Base-by-base conservation (phyloP, 495 filamentous ascomycete genomes). In the Hypoxylon lienhwacheense region DNA sequence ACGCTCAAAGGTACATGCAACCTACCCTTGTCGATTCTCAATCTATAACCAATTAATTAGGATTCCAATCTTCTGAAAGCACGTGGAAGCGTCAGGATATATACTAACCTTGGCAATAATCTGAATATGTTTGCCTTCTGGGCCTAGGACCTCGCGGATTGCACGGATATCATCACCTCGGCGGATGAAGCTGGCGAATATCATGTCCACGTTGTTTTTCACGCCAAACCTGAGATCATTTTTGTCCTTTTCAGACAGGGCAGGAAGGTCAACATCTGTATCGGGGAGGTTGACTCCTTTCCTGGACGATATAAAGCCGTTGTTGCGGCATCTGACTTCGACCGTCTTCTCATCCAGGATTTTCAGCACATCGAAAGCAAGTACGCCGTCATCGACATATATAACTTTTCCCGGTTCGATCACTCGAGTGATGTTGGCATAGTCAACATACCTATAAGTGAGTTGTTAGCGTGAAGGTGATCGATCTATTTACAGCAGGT, bases 371-470 rank as follows among this genome's bases (percentile, higher is more conserved):
- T 96, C 86, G 65, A 98, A 97, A 3, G 91, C 92, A 47, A 97
- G 85, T 45, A 97, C 90, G 66, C 93, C 93, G 63, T 98, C 93
- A 66, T 98, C 93, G 57, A 98, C 95, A 75, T 95, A 98, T 80
- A 98, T 96, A 70, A 87, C 86, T 64, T 92, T 91, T 64, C 95
- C 95, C n/a, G 81, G 74, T 59, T 85, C 70, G 70, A 98, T 97
- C 66, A 98, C 91, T 76, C 91, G 95, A 76, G 93, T 96, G 80
- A 98, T 96, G 81, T 98, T 98, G 85, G 91, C 92, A 77, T 98
- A 98, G 78, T 98, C 93, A 65, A 98, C 88, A 63, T 90, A 95
- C 90, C 91, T 96, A 54, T 39, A 46, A 35, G 11, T 21, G 16
- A n/a, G n/a, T 24, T 26, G 12, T 60, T 55, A 55, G 39, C 21